Evolutionary conservation across 2,329 filamentous ascomycete species (phyloP), one percentile per base, ranked within the genome.

Genomic region (Botrytis pseudocinerea): DNA sequence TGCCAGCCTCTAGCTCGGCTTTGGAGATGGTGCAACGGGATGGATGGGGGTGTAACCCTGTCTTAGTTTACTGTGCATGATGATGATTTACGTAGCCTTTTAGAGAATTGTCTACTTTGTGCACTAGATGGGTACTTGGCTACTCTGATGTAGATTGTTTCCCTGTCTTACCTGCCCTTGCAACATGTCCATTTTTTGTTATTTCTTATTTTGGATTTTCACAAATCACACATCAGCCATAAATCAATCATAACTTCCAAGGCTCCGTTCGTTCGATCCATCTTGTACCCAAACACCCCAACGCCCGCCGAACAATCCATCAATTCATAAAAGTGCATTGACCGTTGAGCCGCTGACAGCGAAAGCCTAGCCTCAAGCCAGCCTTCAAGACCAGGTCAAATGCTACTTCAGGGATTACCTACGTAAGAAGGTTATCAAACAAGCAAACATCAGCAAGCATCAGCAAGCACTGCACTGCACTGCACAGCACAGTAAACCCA

Each of bases 371-470:
- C 61, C n/a, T 28, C 28, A 16, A 54, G 51, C 40, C 40, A 32
- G 61, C n/a, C 61, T n/a, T 44, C 22, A 46, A 44, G 40, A 64
- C 61, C 42, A n/a, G 61, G 40, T 42, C 40, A 9, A 64, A n/a
- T 64, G 18, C n/a, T 46, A 46, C 22, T 46, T 20, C 61, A 64
- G 61, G 61, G 61, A 44, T 64, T 64, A 44, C 10, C 61, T 46
- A 46, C 61, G 61, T 64, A 64, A 46, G 61, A 64, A 64, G 46
- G 61, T 32, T 32, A 32, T 64, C 61, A 46, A 64, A 64, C 18
- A 64, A 32, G n/a, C 20, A 44, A 22, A 32, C 40, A 22, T 32
- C 61, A 63, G n/a, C 61, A 44, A 35, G 48, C 25, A 51, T 14
- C 10, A 25, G 46, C 22, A 25, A 14, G 46, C 9, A 51, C 32